phyloP scores from a whole-genome alignment of 495 filamentous ascomycete genomes.

The Aspergillus mulundensis region DNA sequence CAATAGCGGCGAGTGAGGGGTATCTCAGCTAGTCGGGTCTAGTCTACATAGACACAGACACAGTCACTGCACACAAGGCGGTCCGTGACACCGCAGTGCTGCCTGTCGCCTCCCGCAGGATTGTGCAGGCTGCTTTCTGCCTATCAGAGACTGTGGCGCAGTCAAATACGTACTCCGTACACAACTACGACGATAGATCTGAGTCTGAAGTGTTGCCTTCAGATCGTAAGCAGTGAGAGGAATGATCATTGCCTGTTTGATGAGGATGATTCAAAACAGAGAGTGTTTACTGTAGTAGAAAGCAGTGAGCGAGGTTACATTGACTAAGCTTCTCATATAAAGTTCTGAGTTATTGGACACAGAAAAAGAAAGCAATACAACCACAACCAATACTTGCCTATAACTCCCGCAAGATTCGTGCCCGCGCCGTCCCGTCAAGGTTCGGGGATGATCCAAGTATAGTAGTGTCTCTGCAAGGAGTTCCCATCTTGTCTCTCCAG shows the following conservation, averaged over 20 bases:
- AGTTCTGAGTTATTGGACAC: slow-evolving; percentile 7
- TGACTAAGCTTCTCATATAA: slow-evolving; percentile 6
- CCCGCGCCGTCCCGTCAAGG: slow-evolving; percentile 48
- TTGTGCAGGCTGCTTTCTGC: slow-evolving; percentile 15
- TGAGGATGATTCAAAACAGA: slow-evolving; percentile 5
- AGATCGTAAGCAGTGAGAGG: not conserved
- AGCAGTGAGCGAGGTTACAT: slow-evolving; percentile 1
- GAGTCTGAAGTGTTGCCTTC: not conserved
- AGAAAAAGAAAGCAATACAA: slow-evolving; percentile 1
- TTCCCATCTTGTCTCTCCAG: slow-evolving; percentile 1
- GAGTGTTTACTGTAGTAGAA: not conserved
- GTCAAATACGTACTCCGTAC: not conserved
- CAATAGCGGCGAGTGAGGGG: not conserved
- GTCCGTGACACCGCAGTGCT: slow-evolving; percentile 26
- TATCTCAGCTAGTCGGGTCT: not conserved
- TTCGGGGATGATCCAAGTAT: slow-evolving; percentile 39
- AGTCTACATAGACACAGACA: slow-evolving; percentile 17
- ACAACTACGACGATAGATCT: not conserved
- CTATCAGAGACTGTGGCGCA: slow-evolving; percentile 13
- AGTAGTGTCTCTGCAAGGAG: slow-evolving; percentile 32
- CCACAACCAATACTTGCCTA: not conserved
- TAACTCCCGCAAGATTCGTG: slow-evolving; percentile 18
- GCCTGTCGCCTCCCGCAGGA: slow-evolving; percentile 23
- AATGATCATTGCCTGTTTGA: slow-evolving; percentile 6
- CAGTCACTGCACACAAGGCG: slow-evolving; percentile 17